Conservation (phyloP, 257 asterid genomes). For the Penstemon barbatus region DNA sequence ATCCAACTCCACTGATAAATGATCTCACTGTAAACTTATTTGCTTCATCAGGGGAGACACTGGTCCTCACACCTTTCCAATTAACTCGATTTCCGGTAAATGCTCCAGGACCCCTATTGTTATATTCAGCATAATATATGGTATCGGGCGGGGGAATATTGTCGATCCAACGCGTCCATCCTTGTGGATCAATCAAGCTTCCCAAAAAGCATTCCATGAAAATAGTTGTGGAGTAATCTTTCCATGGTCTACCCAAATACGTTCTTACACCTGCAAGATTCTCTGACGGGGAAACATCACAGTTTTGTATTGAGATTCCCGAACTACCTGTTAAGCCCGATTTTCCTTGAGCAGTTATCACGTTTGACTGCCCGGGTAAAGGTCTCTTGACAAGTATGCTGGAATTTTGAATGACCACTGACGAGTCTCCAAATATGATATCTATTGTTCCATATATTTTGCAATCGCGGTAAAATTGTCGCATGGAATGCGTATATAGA, state of each 20-base stretch:
- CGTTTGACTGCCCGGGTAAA: background rate
- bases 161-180: constrained; percentile 50
- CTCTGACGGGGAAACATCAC: constrained; percentile 31
- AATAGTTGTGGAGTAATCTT: constrained; percentile 40
- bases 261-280: constrained; percentile 36
- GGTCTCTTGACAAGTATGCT: constrained; percentile 3
- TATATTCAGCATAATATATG: constrained; percentile 41
- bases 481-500: background rate
- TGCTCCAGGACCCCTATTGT: constrained; percentile 44
- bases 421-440: constrained; percentile 1
- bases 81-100: constrained; percentile 35
- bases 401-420: constrained; percentile 10
- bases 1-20: constrained; percentile 37
- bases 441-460: constrained; percentile 6
- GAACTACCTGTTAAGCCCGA: background rate
- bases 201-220: constrained; percentile 36
- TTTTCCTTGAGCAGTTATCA: background rate
- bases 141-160: constrained; percentile 37
- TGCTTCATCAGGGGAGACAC: constrained; percentile 26
- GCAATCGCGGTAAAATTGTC: constrained; percentile 19
- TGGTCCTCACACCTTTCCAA: constrained; percentile 43
- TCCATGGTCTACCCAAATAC: constrained; percentile 51
- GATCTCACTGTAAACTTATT: constrained; percentile 40
- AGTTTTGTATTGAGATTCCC: constrained; percentile 45
- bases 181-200: constrained; percentile 36